Conservation (phyloP, 1,284 basidiomycete species). For the Ceratobasidium sp. region DNA sequence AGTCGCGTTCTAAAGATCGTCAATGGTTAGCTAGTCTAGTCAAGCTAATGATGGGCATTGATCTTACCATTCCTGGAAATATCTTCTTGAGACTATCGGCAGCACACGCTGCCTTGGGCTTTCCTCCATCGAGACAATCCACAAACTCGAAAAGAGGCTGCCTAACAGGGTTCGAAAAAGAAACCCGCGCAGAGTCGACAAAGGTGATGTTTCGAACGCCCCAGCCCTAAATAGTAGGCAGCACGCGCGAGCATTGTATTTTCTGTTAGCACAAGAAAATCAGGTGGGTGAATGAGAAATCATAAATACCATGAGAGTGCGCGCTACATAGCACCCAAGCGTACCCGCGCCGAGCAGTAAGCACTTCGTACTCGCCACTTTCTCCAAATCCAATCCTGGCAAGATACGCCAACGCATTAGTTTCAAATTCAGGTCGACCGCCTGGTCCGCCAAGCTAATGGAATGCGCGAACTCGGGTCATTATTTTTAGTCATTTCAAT, state of each 20-base stretch:
- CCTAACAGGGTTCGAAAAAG: constrained; percentile 96
- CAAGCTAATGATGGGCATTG: too few relatives aligned
- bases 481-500: background rate
- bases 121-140: constrained; percentile 93
- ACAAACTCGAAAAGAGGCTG: constrained; percentile 96
- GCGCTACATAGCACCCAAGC: constrained; percentile 94
- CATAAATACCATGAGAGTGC: constrained; percentile 79
- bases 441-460: constrained; percentile 89
- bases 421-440: constrained; percentile 96
- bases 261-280: background rate
- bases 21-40: constrained; percentile 19
- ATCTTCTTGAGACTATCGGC: constrained; percentile 88
- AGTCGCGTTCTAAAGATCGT: constrained; percentile 74
- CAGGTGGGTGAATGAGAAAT: background rate
- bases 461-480: background rate
- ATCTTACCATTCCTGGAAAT: constrained; percentile 90
- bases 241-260: background rate
- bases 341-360: constrained; percentile 95
- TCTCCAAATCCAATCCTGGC: constrained; percentile 88
- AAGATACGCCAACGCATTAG: constrained; percentile 98
- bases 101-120: constrained; percentile 92
- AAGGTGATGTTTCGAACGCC: constrained; percentile 93
- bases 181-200: constrained; percentile 89
- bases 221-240: constrained; percentile 74
- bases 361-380: constrained; percentile 81